phyloP scores from a whole-genome alignment of 78 protist species.

The Dictyostelium purpureum region DNA sequence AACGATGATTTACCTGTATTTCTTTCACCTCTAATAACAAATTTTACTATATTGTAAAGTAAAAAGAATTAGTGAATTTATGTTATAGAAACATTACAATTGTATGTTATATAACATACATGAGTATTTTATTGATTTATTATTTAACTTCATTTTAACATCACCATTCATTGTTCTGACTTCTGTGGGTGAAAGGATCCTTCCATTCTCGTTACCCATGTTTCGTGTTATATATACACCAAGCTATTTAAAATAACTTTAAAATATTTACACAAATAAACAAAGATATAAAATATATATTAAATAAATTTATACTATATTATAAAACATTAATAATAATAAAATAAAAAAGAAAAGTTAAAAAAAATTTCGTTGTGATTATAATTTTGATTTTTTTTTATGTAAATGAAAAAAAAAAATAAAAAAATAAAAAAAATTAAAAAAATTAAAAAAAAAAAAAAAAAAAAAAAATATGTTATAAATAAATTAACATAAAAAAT shows the following conservation, averaged over 20 bases:
- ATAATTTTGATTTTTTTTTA: no score
- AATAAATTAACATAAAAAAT: no score
- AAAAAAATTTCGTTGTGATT: background rate
- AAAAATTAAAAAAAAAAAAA: no score
- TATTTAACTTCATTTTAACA: slow-evolving; percentile 62
- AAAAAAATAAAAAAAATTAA: no score
- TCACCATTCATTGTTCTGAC: slow-evolving; percentile 48
- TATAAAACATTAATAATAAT: no score
- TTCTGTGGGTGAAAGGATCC: slow-evolving; percentile 50
- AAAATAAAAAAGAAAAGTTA: background rate
- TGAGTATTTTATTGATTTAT: slow-evolving; percentile 36
- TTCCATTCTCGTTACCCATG: slow-evolving; percentile 58
- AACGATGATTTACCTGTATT: slow-evolving; percentile 77
- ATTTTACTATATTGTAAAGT: slow-evolving; percentile 24
- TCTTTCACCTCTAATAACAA: slow-evolving; percentile 79
- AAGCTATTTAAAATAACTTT: background rate
- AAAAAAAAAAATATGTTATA: no score
- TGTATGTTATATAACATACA: slow-evolving; percentile 1
- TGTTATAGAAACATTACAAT: background rate
- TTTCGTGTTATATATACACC: background rate
- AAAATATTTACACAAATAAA: no score
- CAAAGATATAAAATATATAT: background rate
- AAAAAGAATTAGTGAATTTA: background rate
- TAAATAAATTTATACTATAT: no score
- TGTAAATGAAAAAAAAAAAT: no score